These are phyloP conservation scores for Picochlorum costavermella DNA, from an alignment of 139 green algal genomes.

Conservation along the genomic window DNA sequence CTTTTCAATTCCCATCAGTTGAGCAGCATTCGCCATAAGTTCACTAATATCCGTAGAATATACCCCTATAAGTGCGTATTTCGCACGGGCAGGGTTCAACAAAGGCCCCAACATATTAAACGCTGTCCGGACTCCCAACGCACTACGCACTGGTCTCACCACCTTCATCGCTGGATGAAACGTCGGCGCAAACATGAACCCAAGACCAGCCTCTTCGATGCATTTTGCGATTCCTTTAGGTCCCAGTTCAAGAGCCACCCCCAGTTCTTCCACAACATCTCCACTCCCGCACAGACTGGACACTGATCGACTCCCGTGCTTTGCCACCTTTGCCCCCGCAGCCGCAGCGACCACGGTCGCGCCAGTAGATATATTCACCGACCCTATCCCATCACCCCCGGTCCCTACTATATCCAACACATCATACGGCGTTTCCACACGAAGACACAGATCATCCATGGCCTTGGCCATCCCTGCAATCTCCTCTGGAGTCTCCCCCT, in stretches of 20 bases:
- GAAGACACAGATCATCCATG: slow-evolving; percentile 56
- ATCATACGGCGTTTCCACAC: slow-evolving; percentile 46
- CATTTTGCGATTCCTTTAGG: slow-evolving; percentile 68
- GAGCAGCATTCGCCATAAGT: slow-evolving; percentile 77
- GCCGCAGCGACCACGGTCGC: slow-evolving; percentile 87
- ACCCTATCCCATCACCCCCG: slow-evolving; percentile 92
- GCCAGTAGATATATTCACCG: slow-evolving; percentile 98
- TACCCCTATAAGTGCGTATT: slow-evolving; percentile 86
- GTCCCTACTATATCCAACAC: slow-evolving; percentile 97
- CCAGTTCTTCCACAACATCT: slow-evolving; percentile 89
- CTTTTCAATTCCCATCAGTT: slow-evolving; percentile 69
- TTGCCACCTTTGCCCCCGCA: slow-evolving; percentile 90
- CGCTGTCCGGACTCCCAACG: slow-evolving; percentile 58
- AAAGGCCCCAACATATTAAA: slow-evolving; percentile 96
- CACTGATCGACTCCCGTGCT: slow-evolving; percentile 93
- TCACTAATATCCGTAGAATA: slow-evolving; percentile 64
- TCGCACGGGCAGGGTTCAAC: slow-evolving; percentile 84
- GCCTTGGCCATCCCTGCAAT: slow-evolving; percentile 83
- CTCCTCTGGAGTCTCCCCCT: slow-evolving; percentile 93
- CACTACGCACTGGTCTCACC: slow-evolving; percentile 15
- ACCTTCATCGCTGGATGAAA: slow-evolving; percentile 73
- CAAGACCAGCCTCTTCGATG: slow-evolving; percentile 75
- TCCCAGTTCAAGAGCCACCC: slow-evolving; percentile 84
- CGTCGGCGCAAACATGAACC: slow-evolving; percentile 95
- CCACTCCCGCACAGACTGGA: slow-evolving; percentile 87